Conservation (phyloP, 129 eudicot genomes). For the Sambucus nigra region DNA sequence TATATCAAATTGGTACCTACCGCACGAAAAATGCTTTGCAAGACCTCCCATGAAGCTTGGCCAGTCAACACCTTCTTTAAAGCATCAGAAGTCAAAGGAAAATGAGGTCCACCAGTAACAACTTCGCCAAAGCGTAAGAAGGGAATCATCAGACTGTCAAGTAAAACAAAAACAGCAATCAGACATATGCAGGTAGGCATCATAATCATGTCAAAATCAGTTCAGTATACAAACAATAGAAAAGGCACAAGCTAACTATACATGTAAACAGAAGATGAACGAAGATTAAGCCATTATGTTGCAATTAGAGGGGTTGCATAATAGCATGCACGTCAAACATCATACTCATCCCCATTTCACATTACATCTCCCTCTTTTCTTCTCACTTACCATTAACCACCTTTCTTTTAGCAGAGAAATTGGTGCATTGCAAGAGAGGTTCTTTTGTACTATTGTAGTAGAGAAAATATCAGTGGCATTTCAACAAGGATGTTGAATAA, state of each 20-base stretch:
- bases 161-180: constrained; percentile 5
- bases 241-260: background rate
- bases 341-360: too few relatives aligned
- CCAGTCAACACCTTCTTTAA: constrained; percentile 86
- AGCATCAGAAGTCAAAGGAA: constrained; percentile 84
- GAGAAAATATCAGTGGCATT: too few relatives aligned
- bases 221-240: background rate
- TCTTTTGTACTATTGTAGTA: too few relatives aligned
- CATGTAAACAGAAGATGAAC: background rate
- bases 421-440: background rate
- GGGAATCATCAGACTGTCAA: constrained; percentile 65
- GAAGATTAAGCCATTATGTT: background rate
- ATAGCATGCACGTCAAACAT: too few relatives aligned
- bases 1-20: constrained; percentile 33
- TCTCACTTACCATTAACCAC: background rate
- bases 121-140: constrained; percentile 94
- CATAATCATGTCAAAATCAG: background rate
- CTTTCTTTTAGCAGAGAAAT: background rate
- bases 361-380: background rate
- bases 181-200: constrained; percentile 1
- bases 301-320: background rate
- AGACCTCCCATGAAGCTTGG: constrained; percentile 69
- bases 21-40: constrained; percentile 69
- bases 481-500: too few relatives aligned
- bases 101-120: constrained; percentile 81